These are phyloP conservation scores for Histomonas meleagridis DNA, from an alignment of 208 protist genomes.

Conservation along the genomic window DNA sequence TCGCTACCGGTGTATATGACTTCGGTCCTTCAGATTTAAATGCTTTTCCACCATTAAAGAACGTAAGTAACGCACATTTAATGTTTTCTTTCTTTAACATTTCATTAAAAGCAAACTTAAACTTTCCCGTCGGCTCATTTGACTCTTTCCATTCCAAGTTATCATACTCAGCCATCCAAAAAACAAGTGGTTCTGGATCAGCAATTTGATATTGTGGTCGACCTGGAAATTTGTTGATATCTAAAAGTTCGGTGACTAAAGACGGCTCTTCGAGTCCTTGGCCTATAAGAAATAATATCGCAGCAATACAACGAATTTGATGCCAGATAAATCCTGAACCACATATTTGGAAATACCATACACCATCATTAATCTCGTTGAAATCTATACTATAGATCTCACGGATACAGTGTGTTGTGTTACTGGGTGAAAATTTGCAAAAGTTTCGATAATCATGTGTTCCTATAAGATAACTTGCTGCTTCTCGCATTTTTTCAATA, in stretches of 20 bases:
- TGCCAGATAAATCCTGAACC: slow-evolving; percentile 32
- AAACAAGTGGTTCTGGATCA: slow-evolving; percentile 4
- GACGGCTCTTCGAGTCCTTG: slow-evolving; percentile 25
- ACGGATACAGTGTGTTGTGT: background rate
- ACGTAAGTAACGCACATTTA: background rate
- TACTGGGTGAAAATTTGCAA: background rate
- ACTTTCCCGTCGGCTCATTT: background rate
- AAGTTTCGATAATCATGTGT: background rate
- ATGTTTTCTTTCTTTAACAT: background rate
- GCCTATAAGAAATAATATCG: slow-evolving; percentile 38
- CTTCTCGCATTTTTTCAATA: slow-evolving; percentile 1
- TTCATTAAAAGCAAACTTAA: background rate
- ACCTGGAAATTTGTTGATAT: slow-evolving; percentile 28
- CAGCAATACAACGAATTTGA: slow-evolving; percentile 38
- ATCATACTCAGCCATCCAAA: slow-evolving; percentile 29
- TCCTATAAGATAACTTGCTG: background rate
- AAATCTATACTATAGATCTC: background rate
- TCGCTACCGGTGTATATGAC: background rate
- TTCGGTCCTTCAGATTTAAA: background rate
- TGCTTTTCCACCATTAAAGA: background rate
- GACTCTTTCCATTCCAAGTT: background rate
- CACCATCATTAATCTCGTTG: background rate
- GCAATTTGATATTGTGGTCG: slow-evolving; percentile 39
- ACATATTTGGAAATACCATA: slow-evolving; percentile 16
- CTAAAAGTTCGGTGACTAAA: slow-evolving; percentile 21